Evolutionary conservation across 352 stramenopile genomes (phyloP), one percentile per base, ranked within the genome.

Genomic region (Globisporangium camurandrum): DNA sequence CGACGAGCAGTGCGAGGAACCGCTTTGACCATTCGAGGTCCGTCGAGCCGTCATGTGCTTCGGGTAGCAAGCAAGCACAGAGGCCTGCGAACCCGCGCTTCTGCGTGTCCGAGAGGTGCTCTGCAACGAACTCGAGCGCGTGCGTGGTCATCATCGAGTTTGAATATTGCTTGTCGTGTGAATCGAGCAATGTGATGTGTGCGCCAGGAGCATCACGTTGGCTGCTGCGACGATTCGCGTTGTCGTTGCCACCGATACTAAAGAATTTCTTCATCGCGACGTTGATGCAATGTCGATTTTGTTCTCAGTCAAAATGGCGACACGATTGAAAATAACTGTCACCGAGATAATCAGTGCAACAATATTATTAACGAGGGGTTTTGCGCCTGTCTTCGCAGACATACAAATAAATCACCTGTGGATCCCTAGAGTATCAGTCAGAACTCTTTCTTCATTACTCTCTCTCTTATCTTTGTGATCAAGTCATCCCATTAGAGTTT

Each of bases 61-160:
- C 57, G 1, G 73, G 70, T 6, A 93, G 59, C 23, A 89, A 57
- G 54, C 80, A 91, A 19, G 77, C 82, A 17, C 67, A 77, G 37
- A 90, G 62, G 3, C 77, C 80, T 4, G 64, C 71, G 38, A 93
- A 61, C 6, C 77, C 79, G 27, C 82, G 72, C 62, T 88, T 86
- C 52, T 90, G 78, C 34, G 60, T 27, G 19, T 68, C 51, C 12
- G 59, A 69, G 4, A 90, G 74, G 30, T 54, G 61, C 9, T 74
- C 63, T 42, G 63, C 65, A 4, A 46, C 38, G 23, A 63, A 60
- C 34, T 14, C 38, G n/a, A 54, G 39, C 26, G 40, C 47, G 17
- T 54, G 31, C 9, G 23, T 28, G 31, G 37, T 49, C 17, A 34
- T 23, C 46, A 22, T 48, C 11, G 33, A 34, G 16, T 39, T 51